Evolutionary conservation across 73 alveolate genomes (phyloP).

Genomic region (Paramecium tetraurelia): DNA sequence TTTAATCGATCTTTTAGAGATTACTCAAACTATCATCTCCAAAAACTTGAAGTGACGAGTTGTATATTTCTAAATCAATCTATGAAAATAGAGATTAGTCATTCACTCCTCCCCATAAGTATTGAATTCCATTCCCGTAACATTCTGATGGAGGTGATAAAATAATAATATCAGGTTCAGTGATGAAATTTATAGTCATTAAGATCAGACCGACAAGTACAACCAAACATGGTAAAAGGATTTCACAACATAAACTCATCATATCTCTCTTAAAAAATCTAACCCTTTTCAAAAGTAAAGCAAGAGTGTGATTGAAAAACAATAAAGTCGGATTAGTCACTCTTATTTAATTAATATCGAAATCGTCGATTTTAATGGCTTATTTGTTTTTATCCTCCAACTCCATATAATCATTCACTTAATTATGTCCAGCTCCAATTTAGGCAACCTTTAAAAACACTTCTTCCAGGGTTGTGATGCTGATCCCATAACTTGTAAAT

Average conservation of each 20-base stretch:
- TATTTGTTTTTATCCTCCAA: background rate
- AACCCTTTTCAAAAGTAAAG: conserved; percentile 80
- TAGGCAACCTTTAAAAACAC: conserved; percentile 92
- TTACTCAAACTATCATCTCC: conserved; percentile 42
- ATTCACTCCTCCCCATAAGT: background rate
- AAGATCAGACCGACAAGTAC: conserved; percentile 83
- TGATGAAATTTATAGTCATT: conserved; percentile 63
- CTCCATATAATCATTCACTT: background rate
- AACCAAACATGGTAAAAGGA: conserved; percentile 83
- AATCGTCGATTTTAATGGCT: conserved; percentile 13
- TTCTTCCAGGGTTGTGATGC: conserved; percentile 97
- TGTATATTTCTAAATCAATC: background rate
- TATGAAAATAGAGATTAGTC: background rate
- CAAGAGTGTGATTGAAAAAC: conserved; percentile 74
- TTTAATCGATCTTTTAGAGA: background rate
- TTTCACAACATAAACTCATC: conserved; percentile 83
- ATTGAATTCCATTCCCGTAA: background rate
- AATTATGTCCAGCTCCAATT: conserved; percentile 41
- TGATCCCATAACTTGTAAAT: conserved; percentile 74
- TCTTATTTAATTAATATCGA: conserved; percentile 56
- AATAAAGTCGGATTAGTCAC: conserved; percentile 23
- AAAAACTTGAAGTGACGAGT: background rate
- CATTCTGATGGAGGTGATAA: conserved; percentile 4
- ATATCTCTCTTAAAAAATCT: conserved; percentile 77
- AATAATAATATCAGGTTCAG: conserved; percentile 53